phyloP scores from a whole-genome alignment of 2,329 filamentous ascomycete genomes.

The Bipolaris gigantea region DNA sequence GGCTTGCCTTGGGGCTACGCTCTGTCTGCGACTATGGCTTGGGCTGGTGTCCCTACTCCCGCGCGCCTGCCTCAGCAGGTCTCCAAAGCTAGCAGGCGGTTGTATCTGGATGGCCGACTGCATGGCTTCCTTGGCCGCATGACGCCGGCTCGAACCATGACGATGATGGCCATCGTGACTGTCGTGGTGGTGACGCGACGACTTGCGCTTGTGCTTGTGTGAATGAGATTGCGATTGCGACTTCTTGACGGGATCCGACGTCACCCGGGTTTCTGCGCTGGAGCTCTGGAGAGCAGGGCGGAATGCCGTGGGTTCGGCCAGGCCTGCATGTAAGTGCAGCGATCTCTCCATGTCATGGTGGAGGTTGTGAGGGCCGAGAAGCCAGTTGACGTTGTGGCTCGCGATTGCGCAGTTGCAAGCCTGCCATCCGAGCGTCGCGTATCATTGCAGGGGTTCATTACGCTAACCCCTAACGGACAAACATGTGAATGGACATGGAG shows the following conservation, averaged over 20 bases:
- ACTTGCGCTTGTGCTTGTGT: slow-evolving; percentile 32
- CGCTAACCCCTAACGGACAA: slow-evolving; percentile 6
- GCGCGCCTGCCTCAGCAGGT: slow-evolving; percentile 45
- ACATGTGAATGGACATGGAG: slow-evolving; percentile 4
- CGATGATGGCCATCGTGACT: slow-evolving; percentile 34
- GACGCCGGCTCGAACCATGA: slow-evolving; percentile 34
- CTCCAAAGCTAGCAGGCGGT: slow-evolving; percentile 50
- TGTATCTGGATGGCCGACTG: slow-evolving; percentile 51
- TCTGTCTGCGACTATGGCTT: slow-evolving; percentile 35
- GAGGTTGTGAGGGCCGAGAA: slow-evolving; percentile 9
- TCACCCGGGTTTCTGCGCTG: slow-evolving; percentile 29
- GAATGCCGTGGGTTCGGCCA: slow-evolving; percentile 17
- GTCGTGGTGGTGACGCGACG: slow-evolving; percentile 34
- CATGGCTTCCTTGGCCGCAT: slow-evolving; percentile 48
- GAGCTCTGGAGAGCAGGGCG: slow-evolving; percentile 31
- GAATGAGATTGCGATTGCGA: slow-evolving; percentile 35
- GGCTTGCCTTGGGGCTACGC: slow-evolving; percentile 20
- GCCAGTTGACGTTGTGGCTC: slow-evolving; percentile 6
- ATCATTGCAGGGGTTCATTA: slow-evolving; percentile 12
- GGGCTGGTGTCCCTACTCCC: slow-evolving; percentile 37
- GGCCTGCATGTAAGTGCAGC: slow-evolving; percentile 23
- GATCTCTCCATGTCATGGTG: slow-evolving; percentile 30
- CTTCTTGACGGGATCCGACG: slow-evolving; percentile 32
- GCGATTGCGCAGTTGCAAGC: slow-evolving; percentile 7
- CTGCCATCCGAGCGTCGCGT: slow-evolving; percentile 8